These are phyloP conservation scores for Pugionium dolabratum DNA, from an alignment of 345 rosid genomes.

Conservation along the genomic window DNA sequence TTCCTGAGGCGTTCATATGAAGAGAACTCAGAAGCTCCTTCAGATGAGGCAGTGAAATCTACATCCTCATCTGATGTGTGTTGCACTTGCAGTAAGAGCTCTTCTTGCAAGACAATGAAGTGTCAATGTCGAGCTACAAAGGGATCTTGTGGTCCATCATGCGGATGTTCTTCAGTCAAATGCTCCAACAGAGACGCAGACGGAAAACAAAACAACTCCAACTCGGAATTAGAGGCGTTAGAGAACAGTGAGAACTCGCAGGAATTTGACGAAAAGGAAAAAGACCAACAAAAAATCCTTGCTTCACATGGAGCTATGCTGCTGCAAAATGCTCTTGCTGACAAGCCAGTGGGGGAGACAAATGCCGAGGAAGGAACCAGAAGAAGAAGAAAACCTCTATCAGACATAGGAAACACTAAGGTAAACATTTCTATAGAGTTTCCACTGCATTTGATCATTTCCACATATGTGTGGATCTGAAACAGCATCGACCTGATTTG, in stretches of 20 bases:
- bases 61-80: constrained; percentile 45
- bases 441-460: constrained; percentile 4
- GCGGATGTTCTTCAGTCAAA: constrained; percentile 59
- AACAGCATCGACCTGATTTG: constrained; percentile 2
- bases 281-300: constrained; percentile 42
- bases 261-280: constrained; percentile 41
- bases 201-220: constrained; percentile 30
- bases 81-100: constrained; percentile 65
- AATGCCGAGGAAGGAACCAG: constrained; percentile 45
- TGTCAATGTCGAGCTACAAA: constrained; percentile 74
- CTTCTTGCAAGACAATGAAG: constrained; percentile 74
- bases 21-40: constrained; percentile 37
- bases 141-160: constrained; percentile 64
- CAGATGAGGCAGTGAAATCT: constrained; percentile 39
- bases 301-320: constrained; percentile 80
- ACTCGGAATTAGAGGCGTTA: constrained; percentile 25
- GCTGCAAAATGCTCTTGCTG: constrained; percentile 70
- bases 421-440: constrained; percentile 15
- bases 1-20: constrained; percentile 35
- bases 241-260: constrained; percentile 32
- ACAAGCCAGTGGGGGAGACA: constrained; percentile 46
- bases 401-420: constrained; percentile 81
- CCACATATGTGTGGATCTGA: not conserved
- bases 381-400: constrained; percentile 65
- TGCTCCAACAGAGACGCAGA: constrained; percentile 64